These are phyloP conservation scores for Pulveroboletus frians DNA, from an alignment of 768 basidiomycete species.

Conservation along the genomic window DNA sequence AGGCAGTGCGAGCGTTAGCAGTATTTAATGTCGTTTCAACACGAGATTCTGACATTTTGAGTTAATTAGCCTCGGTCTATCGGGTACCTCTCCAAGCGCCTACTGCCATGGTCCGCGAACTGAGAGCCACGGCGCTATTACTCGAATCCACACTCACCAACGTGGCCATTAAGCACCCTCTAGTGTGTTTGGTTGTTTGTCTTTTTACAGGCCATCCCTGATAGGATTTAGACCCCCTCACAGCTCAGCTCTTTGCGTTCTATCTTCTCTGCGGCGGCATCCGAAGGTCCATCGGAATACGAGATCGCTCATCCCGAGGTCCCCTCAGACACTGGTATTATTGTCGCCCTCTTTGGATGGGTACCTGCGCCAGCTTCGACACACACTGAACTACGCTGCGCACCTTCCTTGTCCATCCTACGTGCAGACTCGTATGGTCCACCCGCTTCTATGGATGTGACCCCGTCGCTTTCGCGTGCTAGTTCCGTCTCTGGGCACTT, in stretches of 20 bases:
- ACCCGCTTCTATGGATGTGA: slow-evolving; percentile 27
- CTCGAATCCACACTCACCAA: slow-evolving; percentile 51
- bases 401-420: slow-evolving; percentile 18
- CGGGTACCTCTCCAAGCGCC: slow-evolving; percentile 70
- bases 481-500: slow-evolving; percentile 27
- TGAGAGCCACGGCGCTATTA: slow-evolving; percentile 49
- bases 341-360: slow-evolving; percentile 50
- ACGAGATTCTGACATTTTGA: slow-evolving; percentile 1
- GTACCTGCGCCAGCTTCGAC: slow-evolving; percentile 30
- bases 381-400: slow-evolving; percentile 6
- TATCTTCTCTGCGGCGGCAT: slow-evolving; percentile 35
- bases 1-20: slow-evolving; percentile 73
- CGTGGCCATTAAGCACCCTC: slow-evolving; percentile 63
- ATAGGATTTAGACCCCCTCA: slow-evolving; percentile 42
- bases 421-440: slow-evolving; percentile 26
- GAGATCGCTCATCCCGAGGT: slow-evolving; percentile 10
- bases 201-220: slow-evolving; percentile 4
- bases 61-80: slow-evolving; percentile 55
- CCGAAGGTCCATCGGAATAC: slow-evolving; percentile 29
- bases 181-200: slow-evolving; percentile 42
- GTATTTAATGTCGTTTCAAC: not conserved
- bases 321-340: slow-evolving; percentile 36
- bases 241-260: slow-evolving; percentile 52
- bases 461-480: slow-evolving; percentile 31
- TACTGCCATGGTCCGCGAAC: slow-evolving; percentile 51